Percentiles rank a stretch among this genome's conserved stretches.
These are phyloP conservation scores for Geosiphon pyriformis DNA, from an alignment of 192 early-diverging fungal species.

Conservation along the genomic window DNA sequence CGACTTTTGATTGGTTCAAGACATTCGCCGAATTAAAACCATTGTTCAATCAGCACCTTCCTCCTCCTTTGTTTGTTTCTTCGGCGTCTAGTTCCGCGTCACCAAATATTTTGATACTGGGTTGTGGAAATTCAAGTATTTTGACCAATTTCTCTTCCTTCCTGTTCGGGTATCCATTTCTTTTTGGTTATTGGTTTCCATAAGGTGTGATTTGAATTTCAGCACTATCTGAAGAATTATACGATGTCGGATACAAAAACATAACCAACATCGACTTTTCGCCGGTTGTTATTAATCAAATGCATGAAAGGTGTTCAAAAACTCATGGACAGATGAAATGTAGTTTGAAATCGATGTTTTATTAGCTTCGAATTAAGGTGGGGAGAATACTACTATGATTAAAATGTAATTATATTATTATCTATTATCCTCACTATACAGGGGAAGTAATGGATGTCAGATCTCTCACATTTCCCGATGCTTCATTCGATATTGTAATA, in stretches of 20 bases:
- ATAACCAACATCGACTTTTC: slow-evolving; percentile 82
- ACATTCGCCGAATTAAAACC: slow-evolving; percentile 68
- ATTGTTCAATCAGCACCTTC: slow-evolving; percentile 49
- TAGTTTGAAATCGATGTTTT: slow-evolving; percentile 16
- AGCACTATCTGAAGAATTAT: slow-evolving; percentile 74
- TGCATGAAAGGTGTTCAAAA: slow-evolving; percentile 52
- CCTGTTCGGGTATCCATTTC: background rate
- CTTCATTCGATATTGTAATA: slow-evolving; percentile 67
- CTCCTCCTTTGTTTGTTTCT: slow-evolving; percentile 45
- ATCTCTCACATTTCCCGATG: slow-evolving; percentile 54
- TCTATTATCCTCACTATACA: background rate
- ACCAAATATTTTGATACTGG: slow-evolving; percentile 82
- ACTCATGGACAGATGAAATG: slow-evolving; percentile 52
- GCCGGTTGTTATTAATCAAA: slow-evolving; percentile 68
- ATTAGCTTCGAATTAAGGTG: background rate
- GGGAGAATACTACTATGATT: background rate
- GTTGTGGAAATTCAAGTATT: slow-evolving; percentile 78
- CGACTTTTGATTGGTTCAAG: slow-evolving; percentile 88
- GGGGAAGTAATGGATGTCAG: slow-evolving; percentile 76
- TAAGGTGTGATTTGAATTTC: background rate
- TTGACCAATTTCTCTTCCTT: background rate
- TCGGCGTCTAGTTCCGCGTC: too few relatives aligned
- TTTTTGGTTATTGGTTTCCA: background rate
- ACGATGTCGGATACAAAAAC: slow-evolving; percentile 65
- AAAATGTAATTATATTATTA: background rate